Evolutionary conservation across 768 basidiomycete genomes (phyloP).

Genomic region (Calvatia gigantea): DNA sequence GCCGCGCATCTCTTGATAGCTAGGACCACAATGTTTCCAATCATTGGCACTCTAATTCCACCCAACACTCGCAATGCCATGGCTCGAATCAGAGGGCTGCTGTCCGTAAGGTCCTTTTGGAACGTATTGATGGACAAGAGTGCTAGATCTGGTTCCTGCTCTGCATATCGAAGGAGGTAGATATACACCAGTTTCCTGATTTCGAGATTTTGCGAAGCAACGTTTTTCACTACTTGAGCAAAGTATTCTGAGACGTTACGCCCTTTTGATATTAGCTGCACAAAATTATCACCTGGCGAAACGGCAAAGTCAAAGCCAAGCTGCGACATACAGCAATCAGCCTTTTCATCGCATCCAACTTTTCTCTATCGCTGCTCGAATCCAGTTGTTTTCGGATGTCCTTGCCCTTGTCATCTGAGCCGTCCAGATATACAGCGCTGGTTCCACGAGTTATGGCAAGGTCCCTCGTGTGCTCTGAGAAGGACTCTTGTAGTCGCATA

Average conservation of each 20-base stretch:
- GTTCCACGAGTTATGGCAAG: slow-evolving; percentile 54
- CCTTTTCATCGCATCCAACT: slow-evolving; percentile 92
- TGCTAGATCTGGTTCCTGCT: slow-evolving; percentile 91
- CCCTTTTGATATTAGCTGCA: slow-evolving; percentile 89
- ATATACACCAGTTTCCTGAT: slow-evolving; percentile 97
- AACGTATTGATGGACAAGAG: slow-evolving; percentile 97
- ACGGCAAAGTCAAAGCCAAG: not conserved
- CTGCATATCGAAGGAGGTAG: slow-evolving; percentile 92
- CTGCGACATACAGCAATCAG: slow-evolving; percentile 76
- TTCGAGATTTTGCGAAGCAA: slow-evolving; percentile 88
- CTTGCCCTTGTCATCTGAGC: slow-evolving; percentile 66
- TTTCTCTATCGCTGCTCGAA: slow-evolving; percentile 83
- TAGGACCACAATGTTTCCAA: slow-evolving; percentile 79
- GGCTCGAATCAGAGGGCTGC: slow-evolving; percentile 90
- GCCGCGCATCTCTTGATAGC: slow-evolving; percentile 91
- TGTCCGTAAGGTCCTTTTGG: slow-evolving; percentile 91
- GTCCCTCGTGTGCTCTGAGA: slow-evolving; percentile 79
- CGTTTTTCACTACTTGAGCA: slow-evolving; percentile 95
- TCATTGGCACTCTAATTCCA: slow-evolving; percentile 87
- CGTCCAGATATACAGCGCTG: slow-evolving; percentile 60
- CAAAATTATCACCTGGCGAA: not conserved
- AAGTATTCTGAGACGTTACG: slow-evolving; percentile 92
- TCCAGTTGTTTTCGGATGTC: slow-evolving; percentile 87
- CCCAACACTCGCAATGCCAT: slow-evolving; percentile 94
- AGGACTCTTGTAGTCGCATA: slow-evolving; percentile 77